Percentiles rank a stretch among this genome's conserved stretches.
Evolutionary conservation across 2,329 filamentous ascomycete species (phyloP).

Genomic region (Amesomyces nigricolor): DNA sequence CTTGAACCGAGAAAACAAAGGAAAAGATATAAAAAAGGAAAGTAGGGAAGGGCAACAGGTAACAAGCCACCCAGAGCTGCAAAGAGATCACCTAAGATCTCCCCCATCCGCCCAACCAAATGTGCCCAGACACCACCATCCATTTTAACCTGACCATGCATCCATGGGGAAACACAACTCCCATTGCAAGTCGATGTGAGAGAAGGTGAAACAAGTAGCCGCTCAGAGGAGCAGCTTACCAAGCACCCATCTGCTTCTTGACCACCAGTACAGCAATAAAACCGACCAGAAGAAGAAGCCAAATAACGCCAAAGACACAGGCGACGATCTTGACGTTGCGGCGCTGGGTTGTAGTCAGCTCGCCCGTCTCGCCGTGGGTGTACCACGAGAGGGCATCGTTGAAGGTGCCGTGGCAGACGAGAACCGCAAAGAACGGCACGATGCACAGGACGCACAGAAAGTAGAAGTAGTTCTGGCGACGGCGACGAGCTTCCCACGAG

Average conservation of each 20-base stretch:
- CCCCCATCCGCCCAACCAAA: no score
- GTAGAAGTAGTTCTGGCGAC: conserved; percentile 35
- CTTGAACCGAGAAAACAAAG: no score
- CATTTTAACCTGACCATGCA: no score
- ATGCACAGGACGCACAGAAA: conserved; percentile 36
- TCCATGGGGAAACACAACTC: no score
- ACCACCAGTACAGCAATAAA: conserved; percentile 1
- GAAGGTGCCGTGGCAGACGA: conserved; percentile 42
- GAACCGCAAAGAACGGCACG: conserved; percentile 44
- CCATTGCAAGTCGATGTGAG: no score
- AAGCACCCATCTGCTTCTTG: not conserved
- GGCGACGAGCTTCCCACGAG: conserved; percentile 27
- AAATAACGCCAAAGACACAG: conserved; percentile 2
- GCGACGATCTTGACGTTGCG: conserved; percentile 6
- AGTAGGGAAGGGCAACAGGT: no score
- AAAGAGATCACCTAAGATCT: no score
- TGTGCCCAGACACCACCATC: no score
- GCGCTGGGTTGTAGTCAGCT: conserved; percentile 18
- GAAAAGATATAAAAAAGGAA: no score
- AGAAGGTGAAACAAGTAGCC: not conserved
- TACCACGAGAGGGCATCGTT: conserved; percentile 44
- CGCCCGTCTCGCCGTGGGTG: conserved; percentile 38
- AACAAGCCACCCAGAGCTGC: no score
- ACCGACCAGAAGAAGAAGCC: conserved; percentile 10
- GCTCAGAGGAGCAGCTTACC: not conserved